Evolutionary conservation across 179 eudicot genomes (phyloP).

Genomic region (Spinacia oleracea): DNA sequence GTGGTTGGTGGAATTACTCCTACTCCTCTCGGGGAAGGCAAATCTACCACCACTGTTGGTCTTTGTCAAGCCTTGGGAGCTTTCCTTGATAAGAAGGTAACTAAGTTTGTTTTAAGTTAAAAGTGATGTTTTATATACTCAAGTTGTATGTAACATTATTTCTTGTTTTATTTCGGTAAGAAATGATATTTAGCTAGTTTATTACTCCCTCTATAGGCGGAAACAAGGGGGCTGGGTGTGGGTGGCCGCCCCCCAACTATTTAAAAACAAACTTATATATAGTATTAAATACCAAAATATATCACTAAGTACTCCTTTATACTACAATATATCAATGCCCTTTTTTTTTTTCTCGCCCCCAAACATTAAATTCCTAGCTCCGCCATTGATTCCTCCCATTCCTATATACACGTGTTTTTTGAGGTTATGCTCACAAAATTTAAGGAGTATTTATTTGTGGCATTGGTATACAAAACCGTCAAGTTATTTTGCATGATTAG

Average conservation of each 20-base stretch:
- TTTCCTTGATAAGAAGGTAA: constrained; percentile 90
- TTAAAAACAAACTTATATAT: too few species aligned
- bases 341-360: too few species aligned
- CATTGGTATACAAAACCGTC: too few species aligned
- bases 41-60: constrained; percentile 97
- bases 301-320: too few species aligned
- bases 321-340: too few species aligned
- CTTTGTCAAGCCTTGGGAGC: constrained; percentile 98
- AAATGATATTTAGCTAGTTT: not conserved
- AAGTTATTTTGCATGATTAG: not conserved
- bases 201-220: not conserved
- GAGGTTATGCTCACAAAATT: not conserved
- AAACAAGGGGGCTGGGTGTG: too few species aligned
- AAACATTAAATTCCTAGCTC: too few species aligned
- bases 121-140: not conserved
- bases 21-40: constrained; percentile 98
- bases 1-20: constrained; percentile 99
- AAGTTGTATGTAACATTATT: not conserved
- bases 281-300: too few species aligned
- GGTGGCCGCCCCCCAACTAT: too few species aligned
- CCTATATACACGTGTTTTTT: not conserved
- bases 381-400: too few species aligned
- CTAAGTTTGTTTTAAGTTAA: not conserved
- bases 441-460: not conserved
- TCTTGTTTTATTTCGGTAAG: not conserved